A percentile compares a stretch with the other conserved stretches of the same genome.
phyloP scores from a whole-genome alignment of 2,329 filamentous ascomycete species.

The Pseudogymnoascus sp. region DNA sequence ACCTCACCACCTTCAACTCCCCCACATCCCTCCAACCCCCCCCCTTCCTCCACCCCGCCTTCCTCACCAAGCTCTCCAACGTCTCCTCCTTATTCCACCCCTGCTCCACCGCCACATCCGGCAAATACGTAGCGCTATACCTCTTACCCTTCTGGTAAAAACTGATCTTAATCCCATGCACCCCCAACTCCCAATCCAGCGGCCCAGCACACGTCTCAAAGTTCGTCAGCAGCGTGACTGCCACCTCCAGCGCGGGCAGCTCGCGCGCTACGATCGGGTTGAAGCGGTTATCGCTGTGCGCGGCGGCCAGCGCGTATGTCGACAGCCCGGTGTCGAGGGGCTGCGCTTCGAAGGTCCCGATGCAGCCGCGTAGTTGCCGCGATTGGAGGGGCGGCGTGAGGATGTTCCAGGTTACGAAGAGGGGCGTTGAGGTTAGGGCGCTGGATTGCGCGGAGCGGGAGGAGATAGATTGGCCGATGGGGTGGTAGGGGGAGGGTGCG shows the following conservation, averaged over 20 bases:
- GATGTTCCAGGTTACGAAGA: constrained; percentile 95
- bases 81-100: constrained; percentile 94
- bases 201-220: constrained; percentile 69
- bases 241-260: constrained; percentile 51
- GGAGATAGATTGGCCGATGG: constrained; percentile 31
- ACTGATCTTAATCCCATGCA: constrained; percentile 77
- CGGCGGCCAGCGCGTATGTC: constrained; percentile 76
- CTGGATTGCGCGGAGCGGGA: constrained; percentile 39
- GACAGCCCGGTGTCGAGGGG: constrained; percentile 65
- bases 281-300: constrained; percentile 57
- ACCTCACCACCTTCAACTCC: constrained; percentile 69
- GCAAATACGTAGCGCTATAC: constrained; percentile 83
- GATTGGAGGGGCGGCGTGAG: constrained; percentile 39
- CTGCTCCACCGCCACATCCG: constrained; percentile 85
- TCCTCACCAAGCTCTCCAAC: constrained; percentile 80
- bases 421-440: constrained; percentile 51
- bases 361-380: constrained; percentile 74
- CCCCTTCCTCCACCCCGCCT: constrained; percentile 72
- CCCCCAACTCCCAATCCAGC: constrained; percentile 80
- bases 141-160: constrained; percentile 67
- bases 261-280: constrained; percentile 45
- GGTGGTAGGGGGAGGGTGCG: constrained; percentile 40
- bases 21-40: constrained; percentile 65
- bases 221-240: constrained; percentile 75
- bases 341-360: constrained; percentile 83